Evolutionary conservation across 306 rosid genomes (phyloP).

Genomic region (Quercus variabilis): DNA sequence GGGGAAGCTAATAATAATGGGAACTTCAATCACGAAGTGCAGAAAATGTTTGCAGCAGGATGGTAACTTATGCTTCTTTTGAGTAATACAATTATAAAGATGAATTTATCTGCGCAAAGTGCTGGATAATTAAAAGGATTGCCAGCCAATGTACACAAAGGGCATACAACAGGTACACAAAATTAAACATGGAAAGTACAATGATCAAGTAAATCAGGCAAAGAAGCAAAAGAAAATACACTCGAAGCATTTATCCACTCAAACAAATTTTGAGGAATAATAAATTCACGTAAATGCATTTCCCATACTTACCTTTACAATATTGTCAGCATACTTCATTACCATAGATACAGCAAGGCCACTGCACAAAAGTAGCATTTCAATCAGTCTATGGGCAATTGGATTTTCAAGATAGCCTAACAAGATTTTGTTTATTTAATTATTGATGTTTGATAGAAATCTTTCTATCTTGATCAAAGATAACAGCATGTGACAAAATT

Average conservation of each 20-base stretch:
- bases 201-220: too few species aligned
- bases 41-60: neutral
- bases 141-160: too few species aligned
- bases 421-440: neutral
- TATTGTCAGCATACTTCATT: conserved; percentile 96
- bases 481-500: neutral
- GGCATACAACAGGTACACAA: too few species aligned
- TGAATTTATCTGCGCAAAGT: neutral
- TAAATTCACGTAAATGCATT: conserved; percentile 9
- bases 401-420: neutral
- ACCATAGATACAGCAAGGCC: conserved; percentile 98
- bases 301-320: conserved; percentile 70
- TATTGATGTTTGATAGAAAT: neutral
- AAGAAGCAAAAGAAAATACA: too few species aligned
- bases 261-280: too few species aligned
- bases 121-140: too few species aligned
- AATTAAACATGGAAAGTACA: too few species aligned
- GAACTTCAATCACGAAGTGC: conserved; percentile 14
- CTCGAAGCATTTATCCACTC: too few species aligned
- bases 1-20: conserved; percentile 20
- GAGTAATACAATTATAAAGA: neutral
- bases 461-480: neutral
- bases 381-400: neutral
- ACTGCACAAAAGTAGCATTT: conserved; percentile 42
- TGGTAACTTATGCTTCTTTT: neutral